Evolutionary conservation across 179 eudicot species (phyloP).

Genomic region (Sideroxylon spinosum): DNA sequence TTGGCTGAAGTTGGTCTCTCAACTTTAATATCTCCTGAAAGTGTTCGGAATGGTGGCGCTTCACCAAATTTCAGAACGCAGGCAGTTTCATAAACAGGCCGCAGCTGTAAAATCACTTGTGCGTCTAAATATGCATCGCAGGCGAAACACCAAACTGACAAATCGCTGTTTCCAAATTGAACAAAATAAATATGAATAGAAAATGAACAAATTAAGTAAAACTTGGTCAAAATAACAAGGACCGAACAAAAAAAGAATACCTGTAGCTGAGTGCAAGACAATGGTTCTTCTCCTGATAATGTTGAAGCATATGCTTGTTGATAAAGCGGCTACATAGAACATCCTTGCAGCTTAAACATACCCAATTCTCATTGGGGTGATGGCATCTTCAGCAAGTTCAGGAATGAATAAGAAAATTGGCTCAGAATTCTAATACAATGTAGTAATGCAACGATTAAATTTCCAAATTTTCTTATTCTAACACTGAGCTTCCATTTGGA

Average conservation of each 20-base stretch:
- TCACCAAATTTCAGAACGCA: slow-evolving; percentile 77
- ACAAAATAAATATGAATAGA: background rate
- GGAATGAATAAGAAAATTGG: slow-evolving; percentile 1
- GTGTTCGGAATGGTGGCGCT: slow-evolving; percentile 51
- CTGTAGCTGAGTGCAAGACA: slow-evolving; percentile 83
- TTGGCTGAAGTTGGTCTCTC: slow-evolving; percentile 18
- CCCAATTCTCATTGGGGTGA: slow-evolving; percentile 80
- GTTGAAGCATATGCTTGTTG: slow-evolving; percentile 88
- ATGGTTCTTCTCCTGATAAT: slow-evolving; percentile 53
- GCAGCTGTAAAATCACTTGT: slow-evolving; percentile 56
- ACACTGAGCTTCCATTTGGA: no score
- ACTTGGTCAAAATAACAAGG: background rate
- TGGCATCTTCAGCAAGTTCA: slow-evolving; percentile 52
- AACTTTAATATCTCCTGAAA: slow-evolving; percentile 25
- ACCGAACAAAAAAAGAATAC: slow-evolving; percentile 22
- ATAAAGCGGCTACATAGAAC: slow-evolving; percentile 87
- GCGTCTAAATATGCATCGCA: slow-evolving; percentile 90
- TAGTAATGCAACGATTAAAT: background rate
- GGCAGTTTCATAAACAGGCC: slow-evolving; percentile 73
- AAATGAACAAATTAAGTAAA: background rate
- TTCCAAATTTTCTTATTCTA: background rate
- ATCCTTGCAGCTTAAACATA: slow-evolving; percentile 78
- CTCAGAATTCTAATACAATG: background rate
- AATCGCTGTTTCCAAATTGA: slow-evolving; percentile 49
- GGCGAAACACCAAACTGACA: slow-evolving; percentile 89